Conservation (phyloP, 495 filamentous ascomycete species). For the Immersiella caudata region DNA sequence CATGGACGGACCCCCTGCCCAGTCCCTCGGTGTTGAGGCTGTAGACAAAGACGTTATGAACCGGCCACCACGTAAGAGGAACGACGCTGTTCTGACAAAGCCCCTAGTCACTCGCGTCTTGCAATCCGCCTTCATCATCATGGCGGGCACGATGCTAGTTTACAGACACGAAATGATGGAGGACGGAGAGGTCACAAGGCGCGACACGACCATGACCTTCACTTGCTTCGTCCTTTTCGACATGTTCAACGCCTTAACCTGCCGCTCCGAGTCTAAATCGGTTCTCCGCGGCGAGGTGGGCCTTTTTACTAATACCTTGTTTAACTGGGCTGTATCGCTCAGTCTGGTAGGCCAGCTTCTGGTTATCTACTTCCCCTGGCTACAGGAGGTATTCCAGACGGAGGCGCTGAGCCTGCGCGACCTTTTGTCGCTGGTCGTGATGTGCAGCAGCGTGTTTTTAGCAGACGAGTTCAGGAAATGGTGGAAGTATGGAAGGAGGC, state of each 20-base stretch:
- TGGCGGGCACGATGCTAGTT: slow-evolving; percentile 85
- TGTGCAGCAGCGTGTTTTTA: slow-evolving; percentile 92
- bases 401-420: slow-evolving; percentile 77
- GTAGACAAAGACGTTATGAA: slow-evolving; percentile 95
- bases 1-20: slow-evolving; percentile 97
- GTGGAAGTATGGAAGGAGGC: slow-evolving; percentile 50
- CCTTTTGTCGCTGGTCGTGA: slow-evolving; percentile 66
- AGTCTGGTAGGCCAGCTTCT: slow-evolving; percentile 82
- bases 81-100: slow-evolving; percentile 83
- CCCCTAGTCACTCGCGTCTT: slow-evolving; percentile 80
- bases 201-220: slow-evolving; percentile 99
- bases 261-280: slow-evolving; percentile 88
- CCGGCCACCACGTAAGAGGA: slow-evolving; percentile 80
- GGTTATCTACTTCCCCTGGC: slow-evolving; percentile 90
- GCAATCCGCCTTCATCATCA: slow-evolving; percentile 86
- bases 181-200: slow-evolving; percentile 79
- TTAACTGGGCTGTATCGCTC: slow-evolving; percentile 89
- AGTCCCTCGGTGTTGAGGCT: slow-evolving; percentile 94
- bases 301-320: slow-evolving; percentile 84
- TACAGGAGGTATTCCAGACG: slow-evolving; percentile 94
- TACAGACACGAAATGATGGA: slow-evolving; percentile 87
- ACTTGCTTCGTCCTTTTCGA: slow-evolving; percentile 98
- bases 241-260: slow-evolving; percentile 97
- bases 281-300: slow-evolving; percentile 83
- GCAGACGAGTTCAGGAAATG: slow-evolving; percentile 90